Evolutionary conservation across 495 filamentous ascomycete genomes (phyloP), one percentile per base, ranked within the genome.

Genomic region (Penicillium longicatenatum): DNA sequence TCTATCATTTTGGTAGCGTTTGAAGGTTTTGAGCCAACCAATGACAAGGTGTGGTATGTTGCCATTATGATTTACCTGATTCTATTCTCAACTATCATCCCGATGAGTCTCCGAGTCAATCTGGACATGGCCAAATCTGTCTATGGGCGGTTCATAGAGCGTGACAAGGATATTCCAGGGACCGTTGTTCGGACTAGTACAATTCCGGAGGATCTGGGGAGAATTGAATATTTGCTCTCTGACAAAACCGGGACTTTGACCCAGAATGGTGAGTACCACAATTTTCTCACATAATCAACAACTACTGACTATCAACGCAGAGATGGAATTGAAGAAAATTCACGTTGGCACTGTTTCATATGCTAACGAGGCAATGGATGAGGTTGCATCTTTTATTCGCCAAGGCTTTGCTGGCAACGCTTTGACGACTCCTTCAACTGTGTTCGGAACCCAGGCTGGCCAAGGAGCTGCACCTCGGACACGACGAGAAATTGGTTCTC

Each of bases 261-360:
- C 11, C 92, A 97, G 66, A 99, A 99, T 69, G 86, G 81, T 82
- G 59, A 64, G 74, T 63, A 4, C 21, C 12, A 21, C 8, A 8
- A 22, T 39, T 16, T n/a, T 44, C 62, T 65, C 50, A 39, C 51
- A 16, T 31, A 29, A 48, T 1, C 17, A 14, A 44, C 43, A 26
- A 33, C 47, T 33, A 31, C 49, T 50, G 44, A 57, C 62, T 54
- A 39, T 65, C 37, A 46, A 45, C 22, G 2, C 47, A 84, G 91
- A 97, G 63, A 98, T 98, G 93, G 94, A 97, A 72, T 83, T 99
- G 80, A 96, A 93, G 66, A 99, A 98, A 73, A 93, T 98, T 26
- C 95, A 98, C 64, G 91, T 99, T 57, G 95, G 95, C 1, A 98
- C 94, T 20, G 95, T 98, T 3, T 97, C 93, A 0, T 99, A 98